Evolutionary conservation across 1,139 yeast genomes (phyloP), one percentile per base, ranked within the genome.

Genomic region (Suhomyces bolitotheri): DNA sequence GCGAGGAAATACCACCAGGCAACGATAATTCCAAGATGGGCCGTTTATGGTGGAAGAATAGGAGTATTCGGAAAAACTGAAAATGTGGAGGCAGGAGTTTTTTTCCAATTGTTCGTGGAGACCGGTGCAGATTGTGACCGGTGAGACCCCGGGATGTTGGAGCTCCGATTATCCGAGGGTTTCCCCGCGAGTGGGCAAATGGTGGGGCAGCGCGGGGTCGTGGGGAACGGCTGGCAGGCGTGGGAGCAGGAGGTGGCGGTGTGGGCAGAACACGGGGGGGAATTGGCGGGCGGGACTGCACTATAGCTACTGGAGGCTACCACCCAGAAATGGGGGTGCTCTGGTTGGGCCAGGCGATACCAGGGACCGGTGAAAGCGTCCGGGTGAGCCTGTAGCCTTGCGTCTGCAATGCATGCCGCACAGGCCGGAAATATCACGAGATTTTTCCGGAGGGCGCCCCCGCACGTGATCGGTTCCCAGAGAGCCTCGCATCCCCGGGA

Each of bases 111-210:
- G 20, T 6, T 17, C 8, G 24, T 22, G 27, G n/a, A n/a, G n/a
- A n/a, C n/a, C n/a, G n/a, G n/a, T 17, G 20, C 7, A 17, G 20
- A 17, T 17, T 17, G 6, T 17, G 20, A 6, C 20, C 20, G 20
- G 20, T 8, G 20, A 6, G 8, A 9, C 29, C 36, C 32, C 35
- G 33, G 32, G 13, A 22, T 22, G 10, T 22, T 22, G 32, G n/a
- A n/a, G 34, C 35, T 36, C 39, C 39, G 36, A 36, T 36, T 29
- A 36, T 32, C 36, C 39, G 39, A 25, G 25, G 27, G 25, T 25
- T 29, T 29, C 29, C 25, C 24, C 28, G 34, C 22, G 34, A 13
- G 20, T 8, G 26, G 16, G 24, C 24, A n/a, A 23, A 23, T 23
- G 20, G 20, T 17, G 20, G 20, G 20, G 20, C 20, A 17, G 20